Conservation (phyloP, 2,329 filamentous ascomycete genomes). For the Trichoderma afroharzianum region DNA sequence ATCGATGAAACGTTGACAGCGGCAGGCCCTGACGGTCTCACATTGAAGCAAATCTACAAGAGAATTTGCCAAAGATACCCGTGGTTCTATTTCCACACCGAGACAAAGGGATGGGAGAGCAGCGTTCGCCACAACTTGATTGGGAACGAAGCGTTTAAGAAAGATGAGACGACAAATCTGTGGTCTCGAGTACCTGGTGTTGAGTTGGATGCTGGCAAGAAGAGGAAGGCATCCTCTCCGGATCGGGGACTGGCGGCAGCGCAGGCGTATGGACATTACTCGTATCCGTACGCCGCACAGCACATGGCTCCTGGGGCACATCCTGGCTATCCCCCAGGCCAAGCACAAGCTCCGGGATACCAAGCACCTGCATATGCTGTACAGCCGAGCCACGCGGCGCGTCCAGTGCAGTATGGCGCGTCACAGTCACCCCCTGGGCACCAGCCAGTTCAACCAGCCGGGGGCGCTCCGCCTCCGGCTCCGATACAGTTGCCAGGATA, state of each 20-base stretch:
- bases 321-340: constrained; percentile 33
- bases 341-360: constrained; percentile 33
- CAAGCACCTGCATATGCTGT: constrained; percentile 33
- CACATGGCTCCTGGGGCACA: constrained; percentile 33
- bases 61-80: constrained; percentile 56
- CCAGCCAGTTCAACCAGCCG: constrained; percentile 19
- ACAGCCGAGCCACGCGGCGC: constrained; percentile 29
- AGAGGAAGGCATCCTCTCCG: constrained; percentile 53
- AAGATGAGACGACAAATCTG: constrained; percentile 52
- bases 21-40: constrained; percentile 51
- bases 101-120: constrained; percentile 64
- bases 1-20: constrained; percentile 58
- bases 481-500: constrained; percentile 35
- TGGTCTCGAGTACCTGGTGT: constrained; percentile 58
- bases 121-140: constrained; percentile 63
- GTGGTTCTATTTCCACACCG: constrained; percentile 57
- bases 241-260: constrained; percentile 43
- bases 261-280: constrained; percentile 37
- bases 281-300: constrained; percentile 33
- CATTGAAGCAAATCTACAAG: constrained; percentile 61
- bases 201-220: constrained; percentile 58
- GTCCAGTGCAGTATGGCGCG: constrained; percentile 31
- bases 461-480: constrained; percentile 30
- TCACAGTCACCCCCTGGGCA: constrained; percentile 29
- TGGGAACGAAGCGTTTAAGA: constrained; percentile 58